Evolutionary conservation across 2,329 filamentous ascomycete genomes (phyloP).

Genomic region (Monilinia polystroma): DNA sequence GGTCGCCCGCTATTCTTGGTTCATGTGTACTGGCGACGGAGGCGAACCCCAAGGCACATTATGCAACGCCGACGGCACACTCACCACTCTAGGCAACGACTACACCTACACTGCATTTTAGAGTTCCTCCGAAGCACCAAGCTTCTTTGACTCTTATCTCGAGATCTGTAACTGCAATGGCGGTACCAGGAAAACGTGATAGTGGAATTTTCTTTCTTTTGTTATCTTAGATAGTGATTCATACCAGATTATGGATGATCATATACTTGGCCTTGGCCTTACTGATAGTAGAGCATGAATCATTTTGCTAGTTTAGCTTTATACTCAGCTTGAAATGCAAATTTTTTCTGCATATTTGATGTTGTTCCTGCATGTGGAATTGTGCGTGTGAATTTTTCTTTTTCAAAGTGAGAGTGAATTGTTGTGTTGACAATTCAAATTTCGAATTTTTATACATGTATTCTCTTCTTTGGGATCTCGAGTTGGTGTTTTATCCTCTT

Average conservation of each 20-base stretch:
- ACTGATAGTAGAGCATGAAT: background rate
- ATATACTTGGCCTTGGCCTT: background rate
- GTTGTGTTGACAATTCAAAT: too few species aligned
- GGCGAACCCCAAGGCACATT: slow-evolving; percentile 7
- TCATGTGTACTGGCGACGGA: slow-evolving; percentile 17
- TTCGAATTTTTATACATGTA: too few species aligned
- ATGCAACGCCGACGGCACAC: background rate
- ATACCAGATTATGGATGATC: background rate
- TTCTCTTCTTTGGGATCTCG: too few species aligned
- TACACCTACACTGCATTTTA: slow-evolving; percentile 14
- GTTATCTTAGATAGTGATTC: background rate
- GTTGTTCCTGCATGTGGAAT: too few species aligned
- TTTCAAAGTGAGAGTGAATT: too few species aligned
- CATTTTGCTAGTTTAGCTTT: background rate
- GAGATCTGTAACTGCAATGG: background rate
- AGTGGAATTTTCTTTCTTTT: background rate
- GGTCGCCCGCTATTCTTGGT: slow-evolving; percentile 22
- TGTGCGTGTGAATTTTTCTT: too few species aligned
- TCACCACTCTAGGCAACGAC: background rate
- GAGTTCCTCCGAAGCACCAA: background rate
- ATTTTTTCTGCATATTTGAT: background rate
- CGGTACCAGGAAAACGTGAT: background rate
- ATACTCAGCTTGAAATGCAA: background rate
- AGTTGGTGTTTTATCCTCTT: too few species aligned
- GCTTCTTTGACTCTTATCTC: background rate